Base-by-base conservation (phyloP, 257 asterid genomes). In the Solanum clarkiae region DNA sequence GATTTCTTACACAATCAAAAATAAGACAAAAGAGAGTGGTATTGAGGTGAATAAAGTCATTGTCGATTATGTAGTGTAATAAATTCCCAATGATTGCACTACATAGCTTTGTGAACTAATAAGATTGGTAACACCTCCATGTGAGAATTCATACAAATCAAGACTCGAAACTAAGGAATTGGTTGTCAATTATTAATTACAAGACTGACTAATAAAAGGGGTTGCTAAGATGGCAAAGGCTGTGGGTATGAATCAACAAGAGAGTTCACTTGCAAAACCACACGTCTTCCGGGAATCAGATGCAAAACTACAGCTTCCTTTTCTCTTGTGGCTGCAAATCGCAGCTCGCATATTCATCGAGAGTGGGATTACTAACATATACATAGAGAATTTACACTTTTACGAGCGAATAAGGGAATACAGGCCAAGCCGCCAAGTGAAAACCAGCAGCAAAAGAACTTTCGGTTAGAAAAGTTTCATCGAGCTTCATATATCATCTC, bases 401-500 rank as follows among this genome's bases (percentile, higher is more conserved):
- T 49, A 17, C 26, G 18, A 26, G 79, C 22, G 42, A 53, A 18
- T 42, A 71, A 55, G 22, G 7, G 57, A 72, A n/a, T n/a, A 40
- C 79, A 70, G 56, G 80, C 20, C 80, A 72, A 72, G 80, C 56
- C 56, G 12, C 42, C 81, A 70, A 62, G 84, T 18, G 51, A 56
- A 65, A 80, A 36, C 18, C 44, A 85, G 13, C 36, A 57, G 53
- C 80, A 74, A 11, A 60, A 81, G 60, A 47, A 22, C 18, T 66
- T 82, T 82, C 42, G 22, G 20, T 77, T 77, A 26, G 18, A 74
- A 57, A 44, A 77, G 18, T 72, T 74, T 89, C 91, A 84, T 53
- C 84, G 88, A 91, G 87, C 85, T 89, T 93, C 94, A 29, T 91
- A 93, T 60, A 89, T 77, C 98, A 94, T 94, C 84, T 92, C 95